Evolutionary conservation across 371 early-diverging fungal genomes (phyloP), one percentile per base, ranked within the genome.

Genomic region (Dichotomocladium elegans): DNA sequence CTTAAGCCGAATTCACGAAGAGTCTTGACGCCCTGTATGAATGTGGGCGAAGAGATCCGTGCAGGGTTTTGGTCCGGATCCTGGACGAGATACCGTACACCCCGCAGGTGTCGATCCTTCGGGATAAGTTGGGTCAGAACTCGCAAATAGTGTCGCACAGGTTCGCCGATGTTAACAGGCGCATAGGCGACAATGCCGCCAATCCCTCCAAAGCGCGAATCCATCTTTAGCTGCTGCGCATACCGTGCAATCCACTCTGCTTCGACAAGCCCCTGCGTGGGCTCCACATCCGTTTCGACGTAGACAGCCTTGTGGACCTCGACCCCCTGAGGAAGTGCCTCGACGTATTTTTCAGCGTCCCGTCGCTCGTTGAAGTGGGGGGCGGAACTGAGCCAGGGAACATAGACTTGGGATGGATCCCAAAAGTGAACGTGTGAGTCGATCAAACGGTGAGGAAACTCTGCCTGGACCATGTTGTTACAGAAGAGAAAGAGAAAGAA

Each of bases 401-500:
- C 49, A 42, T 57, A 50, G 4, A 71, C 67, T 21, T 41, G 25
- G 28, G 64, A 61, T 27, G 72, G 67, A 19, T 69, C 63, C 72
- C 72, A 75, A 54, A 72, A 72, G 41, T 75, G 75, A 5, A 75
- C 62, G 56, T 75, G 75, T 10, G 63, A 35, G 14, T 75, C 75
- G 27, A 75, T 51, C 30, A 53, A 33, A 3, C 11, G 14, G 24
- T 21, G 33, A 27, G 53, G 34, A 14, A 35, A 12, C 3, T 41
- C 17, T 28, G 22, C 29, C 26, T 45, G 45, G n/a, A 45, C 45
- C 45, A 45, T 45, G 1, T 9, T 21, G 45, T 45, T 11, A 25
- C 9, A 45, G 45, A 10, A 45, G 27, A 15, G 26, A 25, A 45
- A 45, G 15, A 45, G 26, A 10, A 45, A 25, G 15, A 45, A 12